phyloP scores from a whole-genome alignment of 2,329 filamentous ascomycete genomes.

The Trichoderma afroharzianum region DNA sequence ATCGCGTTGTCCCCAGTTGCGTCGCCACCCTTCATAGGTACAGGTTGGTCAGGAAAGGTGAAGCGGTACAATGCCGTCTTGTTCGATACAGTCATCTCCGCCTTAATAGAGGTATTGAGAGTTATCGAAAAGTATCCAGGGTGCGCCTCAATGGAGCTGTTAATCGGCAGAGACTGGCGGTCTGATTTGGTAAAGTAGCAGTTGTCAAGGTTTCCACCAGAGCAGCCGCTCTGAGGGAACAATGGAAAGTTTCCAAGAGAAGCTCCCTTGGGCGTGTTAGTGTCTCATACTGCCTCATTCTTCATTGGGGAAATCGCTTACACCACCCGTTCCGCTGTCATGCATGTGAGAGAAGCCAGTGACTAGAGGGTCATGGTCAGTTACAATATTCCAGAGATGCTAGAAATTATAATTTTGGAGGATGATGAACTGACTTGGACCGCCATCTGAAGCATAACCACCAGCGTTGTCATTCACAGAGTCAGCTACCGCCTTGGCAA shows the following conservation, averaged over 20 bases:
- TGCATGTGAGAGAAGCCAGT: conserved; percentile 32
- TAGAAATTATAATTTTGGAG: too few species aligned
- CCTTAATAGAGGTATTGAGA: conserved; percentile 52
- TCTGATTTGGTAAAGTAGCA: conserved; percentile 50
- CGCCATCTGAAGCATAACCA: conserved; percentile 27
- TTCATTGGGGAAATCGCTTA: conserved; percentile 23
- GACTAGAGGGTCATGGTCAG: conserved; percentile 20
- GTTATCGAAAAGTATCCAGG: conserved; percentile 60
- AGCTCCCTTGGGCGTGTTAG: conserved; percentile 28
- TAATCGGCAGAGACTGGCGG: conserved; percentile 46
- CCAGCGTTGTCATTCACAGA: conserved; percentile 26
- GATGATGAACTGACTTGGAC: conserved; percentile 19
- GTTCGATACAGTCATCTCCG: conserved; percentile 60
- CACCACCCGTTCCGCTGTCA: conserved; percentile 30
- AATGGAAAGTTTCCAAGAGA: conserved; percentile 52
- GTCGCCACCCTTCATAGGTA: conserved; percentile 17
- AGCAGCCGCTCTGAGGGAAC: conserved; percentile 46
- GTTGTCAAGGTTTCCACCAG: conserved; percentile 39
- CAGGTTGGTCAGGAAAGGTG: conserved; percentile 43
- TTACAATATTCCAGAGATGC: background rate
- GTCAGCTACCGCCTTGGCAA: conserved; percentile 31
- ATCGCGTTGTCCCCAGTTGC: conserved; percentile 8
- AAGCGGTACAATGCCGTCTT: conserved; percentile 61
- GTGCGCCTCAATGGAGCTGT: conserved; percentile 48
- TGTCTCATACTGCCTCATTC: fast-evolving